Evolutionary conservation across 2,329 filamentous ascomycete species (phyloP).

Genomic region (Capronia americana): DNA sequence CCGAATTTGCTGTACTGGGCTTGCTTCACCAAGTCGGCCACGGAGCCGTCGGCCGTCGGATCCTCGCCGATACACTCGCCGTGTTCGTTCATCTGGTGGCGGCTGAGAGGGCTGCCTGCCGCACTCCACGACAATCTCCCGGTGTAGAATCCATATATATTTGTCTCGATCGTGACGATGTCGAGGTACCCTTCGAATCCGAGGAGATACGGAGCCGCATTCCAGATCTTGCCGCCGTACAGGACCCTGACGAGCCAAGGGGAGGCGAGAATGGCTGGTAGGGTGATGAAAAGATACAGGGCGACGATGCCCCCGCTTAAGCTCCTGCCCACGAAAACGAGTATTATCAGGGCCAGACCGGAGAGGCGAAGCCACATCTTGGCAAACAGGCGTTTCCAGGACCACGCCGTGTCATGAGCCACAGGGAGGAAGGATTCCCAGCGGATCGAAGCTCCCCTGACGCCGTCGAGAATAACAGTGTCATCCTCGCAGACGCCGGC

Average conservation of each 20-base stretch:
- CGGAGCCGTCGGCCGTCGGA: slow-evolving; percentile 42
- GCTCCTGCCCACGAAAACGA: not conserved
- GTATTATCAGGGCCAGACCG: slow-evolving; percentile 7
- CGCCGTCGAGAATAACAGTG: slow-evolving; percentile 47
- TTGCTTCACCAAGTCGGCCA: slow-evolving; percentile 24
- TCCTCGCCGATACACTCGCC: slow-evolving; percentile 44
- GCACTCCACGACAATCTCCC: slow-evolving; percentile 41
- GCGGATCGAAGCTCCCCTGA: slow-evolving; percentile 45
- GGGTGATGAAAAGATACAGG: slow-evolving; percentile 7
- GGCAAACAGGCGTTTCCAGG: slow-evolving; percentile 15
- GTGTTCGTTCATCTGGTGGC: slow-evolving; percentile 42
- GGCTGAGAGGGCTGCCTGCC: slow-evolving; percentile 42
- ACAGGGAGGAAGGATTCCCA: slow-evolving; percentile 43
- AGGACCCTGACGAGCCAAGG: slow-evolving; percentile 21
- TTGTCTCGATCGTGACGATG: slow-evolving; percentile 24
- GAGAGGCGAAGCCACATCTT: slow-evolving; percentile 15
- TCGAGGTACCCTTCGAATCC: slow-evolving; percentile 24
- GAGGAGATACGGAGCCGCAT: slow-evolving; percentile 19
- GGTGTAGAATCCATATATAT: slow-evolving; percentile 18
- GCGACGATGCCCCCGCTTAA: not conserved
- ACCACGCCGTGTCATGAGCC: slow-evolving; percentile 7
- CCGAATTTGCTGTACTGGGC: slow-evolving; percentile 27
- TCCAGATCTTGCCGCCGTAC: slow-evolving; percentile 26
- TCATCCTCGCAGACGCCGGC: slow-evolving; percentile 49
- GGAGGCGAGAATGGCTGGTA: slow-evolving; percentile 7